Evolutionary conservation across 257 asterid species (phyloP).

Genomic region (Nicotiana tabacum): DNA sequence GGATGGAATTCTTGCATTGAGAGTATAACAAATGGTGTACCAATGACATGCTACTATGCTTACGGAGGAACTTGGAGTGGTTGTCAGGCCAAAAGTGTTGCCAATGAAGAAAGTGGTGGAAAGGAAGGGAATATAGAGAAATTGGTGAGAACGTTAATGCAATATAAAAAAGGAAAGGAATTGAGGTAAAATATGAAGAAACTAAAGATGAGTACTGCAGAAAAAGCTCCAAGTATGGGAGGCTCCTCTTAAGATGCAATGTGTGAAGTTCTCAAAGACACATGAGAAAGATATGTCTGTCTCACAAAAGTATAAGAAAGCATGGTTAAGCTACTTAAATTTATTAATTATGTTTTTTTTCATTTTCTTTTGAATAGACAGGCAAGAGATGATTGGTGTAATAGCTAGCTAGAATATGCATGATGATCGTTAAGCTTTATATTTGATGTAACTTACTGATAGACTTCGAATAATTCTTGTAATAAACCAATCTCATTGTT

Average conservation of each 20-base stretch:
- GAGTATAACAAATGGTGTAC: conserved; percentile 17
- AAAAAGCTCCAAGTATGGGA: neutral
- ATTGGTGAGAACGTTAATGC: conserved; percentile 19
- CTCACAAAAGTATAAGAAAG: neutral
- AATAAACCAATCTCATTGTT: neutral
- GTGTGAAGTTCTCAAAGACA: neutral
- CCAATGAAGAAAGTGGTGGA: conserved; percentile 12
- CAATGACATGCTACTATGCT: conserved; percentile 21
- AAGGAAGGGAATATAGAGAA: conserved; percentile 14
- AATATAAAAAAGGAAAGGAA: conserved; percentile 1
- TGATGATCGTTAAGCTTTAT: neutral
- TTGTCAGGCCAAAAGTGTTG: conserved; percentile 12
- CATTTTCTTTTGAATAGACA: too few relatives aligned
- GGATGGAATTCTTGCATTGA: conserved; percentile 25
- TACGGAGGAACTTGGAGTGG: conserved; percentile 19
- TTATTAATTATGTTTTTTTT: too few relatives aligned
- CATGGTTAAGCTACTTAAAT: too few relatives aligned
- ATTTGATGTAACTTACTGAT: neutral
- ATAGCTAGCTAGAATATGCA: neutral
- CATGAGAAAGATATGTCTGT: neutral
- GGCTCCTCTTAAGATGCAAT: conserved; percentile 15
- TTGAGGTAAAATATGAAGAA: conserved; percentile 13
- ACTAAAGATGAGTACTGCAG: neutral
- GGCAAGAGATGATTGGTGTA: neutral
- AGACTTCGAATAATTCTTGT: too few relatives aligned